Conservation (phyloP, 1,284 basidiomycete species). For the Papiliotrema nemorosa region DNA sequence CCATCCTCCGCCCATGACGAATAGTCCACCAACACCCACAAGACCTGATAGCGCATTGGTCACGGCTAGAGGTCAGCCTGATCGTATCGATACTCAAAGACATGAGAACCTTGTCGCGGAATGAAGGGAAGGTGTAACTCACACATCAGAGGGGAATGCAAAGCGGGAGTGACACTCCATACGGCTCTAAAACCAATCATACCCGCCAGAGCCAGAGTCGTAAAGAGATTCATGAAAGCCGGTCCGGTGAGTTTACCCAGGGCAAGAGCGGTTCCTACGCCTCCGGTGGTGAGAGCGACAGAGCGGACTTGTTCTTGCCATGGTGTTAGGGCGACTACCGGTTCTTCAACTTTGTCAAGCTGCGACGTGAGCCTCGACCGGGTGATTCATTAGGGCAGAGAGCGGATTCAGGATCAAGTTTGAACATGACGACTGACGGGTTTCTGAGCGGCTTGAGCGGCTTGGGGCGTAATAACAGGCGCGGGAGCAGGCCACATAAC, state of each 20-base stretch:
- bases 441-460: constrained; percentile 53
- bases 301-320: constrained; percentile 74
- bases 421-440: too few species aligned
- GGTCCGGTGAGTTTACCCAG: constrained; percentile 72
- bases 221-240: constrained; percentile 78
- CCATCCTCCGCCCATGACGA: constrained; percentile 81
- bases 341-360: constrained; percentile 43
- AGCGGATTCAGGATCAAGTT: too few species aligned
- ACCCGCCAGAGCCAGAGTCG: constrained; percentile 67
- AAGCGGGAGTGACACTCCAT: constrained; percentile 77
- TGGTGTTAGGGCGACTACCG: constrained; percentile 62
- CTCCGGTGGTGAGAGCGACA: constrained; percentile 65
- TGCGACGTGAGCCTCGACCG: not conserved
- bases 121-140: constrained; percentile 4
- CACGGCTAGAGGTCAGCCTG: constrained; percentile 25
- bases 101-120: not conserved
- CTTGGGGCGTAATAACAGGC: constrained; percentile 43
- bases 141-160: constrained; percentile 59
- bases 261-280: constrained; percentile 66
- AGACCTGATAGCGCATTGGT: constrained; percentile 54
- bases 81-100: too few species aligned
- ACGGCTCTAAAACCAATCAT: constrained; percentile 80
- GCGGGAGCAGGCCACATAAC: constrained; percentile 59
- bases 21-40: constrained; percentile 78
- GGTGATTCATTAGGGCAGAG: too few species aligned